phyloP scores from a whole-genome alignment of 192 early-diverging fungal species.

The Backusella westeae region DNA sequence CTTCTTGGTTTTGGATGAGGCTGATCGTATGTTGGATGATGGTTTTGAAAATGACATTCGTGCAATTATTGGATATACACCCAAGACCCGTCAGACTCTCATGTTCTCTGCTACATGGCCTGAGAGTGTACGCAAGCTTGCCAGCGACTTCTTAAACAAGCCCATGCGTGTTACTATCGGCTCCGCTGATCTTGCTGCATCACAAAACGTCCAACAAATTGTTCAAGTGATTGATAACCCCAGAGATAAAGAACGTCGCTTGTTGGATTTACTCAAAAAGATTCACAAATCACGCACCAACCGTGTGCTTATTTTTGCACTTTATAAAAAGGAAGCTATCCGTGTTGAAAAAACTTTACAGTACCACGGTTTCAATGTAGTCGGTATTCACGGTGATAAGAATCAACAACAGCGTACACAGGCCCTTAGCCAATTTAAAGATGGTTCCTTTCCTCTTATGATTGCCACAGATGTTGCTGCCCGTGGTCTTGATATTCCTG shows the following conservation, averaged over 20 bases:
- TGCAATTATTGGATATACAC: slow-evolving; percentile 78
- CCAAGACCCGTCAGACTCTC: slow-evolving; percentile 79
- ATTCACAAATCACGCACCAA: slow-evolving; percentile 87
- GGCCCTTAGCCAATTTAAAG: slow-evolving; percentile 80
- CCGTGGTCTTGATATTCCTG: slow-evolving; percentile 85
- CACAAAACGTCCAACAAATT: slow-evolving; percentile 80
- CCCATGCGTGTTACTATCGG: slow-evolving; percentile 86
- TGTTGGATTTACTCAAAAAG: slow-evolving; percentile 74
- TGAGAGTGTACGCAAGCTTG: slow-evolving; percentile 81
- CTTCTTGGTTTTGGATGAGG: slow-evolving; percentile 95
- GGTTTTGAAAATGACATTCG: slow-evolving; percentile 92
- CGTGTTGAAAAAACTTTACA: slow-evolving; percentile 73
- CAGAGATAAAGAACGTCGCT: slow-evolving; percentile 68
- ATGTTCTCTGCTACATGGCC: slow-evolving; percentile 99
- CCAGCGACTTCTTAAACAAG: slow-evolving; percentile 74
- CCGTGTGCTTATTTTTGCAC: slow-evolving; percentile 89
- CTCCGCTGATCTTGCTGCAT: slow-evolving; percentile 85
- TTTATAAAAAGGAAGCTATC: slow-evolving; percentile 96
- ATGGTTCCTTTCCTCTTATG: slow-evolving; percentile 78
- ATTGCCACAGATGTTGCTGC: slow-evolving; percentile 95
- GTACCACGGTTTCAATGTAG: slow-evolving; percentile 76
- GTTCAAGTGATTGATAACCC: slow-evolving; percentile 86
- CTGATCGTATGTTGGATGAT: slow-evolving; percentile 96
- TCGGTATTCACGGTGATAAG: slow-evolving; percentile 92
- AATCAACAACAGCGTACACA: slow-evolving; percentile 77